These are phyloP conservation scores for Aspergillus saccharolyticus DNA, from an alignment of 495 filamentous ascomycete species.

Conservation along the genomic window DNA sequence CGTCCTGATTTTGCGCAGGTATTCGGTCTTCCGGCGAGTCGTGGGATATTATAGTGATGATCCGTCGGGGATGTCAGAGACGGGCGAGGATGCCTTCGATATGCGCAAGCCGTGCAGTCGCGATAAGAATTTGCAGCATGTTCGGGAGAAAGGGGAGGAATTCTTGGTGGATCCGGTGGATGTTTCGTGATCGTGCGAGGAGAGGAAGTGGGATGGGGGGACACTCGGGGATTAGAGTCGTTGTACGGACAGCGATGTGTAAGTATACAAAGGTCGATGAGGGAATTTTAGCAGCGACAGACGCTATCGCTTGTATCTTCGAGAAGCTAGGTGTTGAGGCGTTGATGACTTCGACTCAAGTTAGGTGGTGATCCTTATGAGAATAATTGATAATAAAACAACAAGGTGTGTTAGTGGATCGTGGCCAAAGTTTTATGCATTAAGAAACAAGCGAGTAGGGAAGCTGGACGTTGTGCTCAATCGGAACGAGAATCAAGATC, in stretches of 20 bases:
- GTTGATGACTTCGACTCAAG: neutral
- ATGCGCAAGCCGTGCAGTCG: constrained; percentile 91
- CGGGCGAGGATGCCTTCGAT: constrained; percentile 83
- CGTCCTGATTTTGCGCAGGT: constrained; percentile 29
- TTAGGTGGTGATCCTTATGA: neutral
- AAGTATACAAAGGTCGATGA: neutral
- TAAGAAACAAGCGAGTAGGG: neutral
- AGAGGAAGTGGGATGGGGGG: neutral
- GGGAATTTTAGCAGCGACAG: neutral
- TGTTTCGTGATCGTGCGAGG: constrained; percentile 47
- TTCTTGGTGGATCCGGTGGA: constrained; percentile 76
- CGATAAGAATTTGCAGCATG: constrained; percentile 71
- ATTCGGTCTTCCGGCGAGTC: constrained; percentile 79
- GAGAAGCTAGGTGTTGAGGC: neutral
- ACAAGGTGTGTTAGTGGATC: neutral
- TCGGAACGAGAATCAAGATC: too few relatives aligned
- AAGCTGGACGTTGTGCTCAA: neutral
- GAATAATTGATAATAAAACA: neutral
- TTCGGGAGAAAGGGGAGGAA: constrained; percentile 77
- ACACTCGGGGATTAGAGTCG: too few relatives aligned
- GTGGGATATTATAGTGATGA: constrained; percentile 88
- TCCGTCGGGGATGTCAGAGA: constrained; percentile 48
- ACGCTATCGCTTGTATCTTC: neutral
- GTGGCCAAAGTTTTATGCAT: neutral
- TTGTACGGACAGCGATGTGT: neutral